A percentile compares a stretch with the other conserved stretches of the same genome.
Conservation (phyloP, 495 filamentous ascomycete genomes). For the Penicillium canariense region DNA sequence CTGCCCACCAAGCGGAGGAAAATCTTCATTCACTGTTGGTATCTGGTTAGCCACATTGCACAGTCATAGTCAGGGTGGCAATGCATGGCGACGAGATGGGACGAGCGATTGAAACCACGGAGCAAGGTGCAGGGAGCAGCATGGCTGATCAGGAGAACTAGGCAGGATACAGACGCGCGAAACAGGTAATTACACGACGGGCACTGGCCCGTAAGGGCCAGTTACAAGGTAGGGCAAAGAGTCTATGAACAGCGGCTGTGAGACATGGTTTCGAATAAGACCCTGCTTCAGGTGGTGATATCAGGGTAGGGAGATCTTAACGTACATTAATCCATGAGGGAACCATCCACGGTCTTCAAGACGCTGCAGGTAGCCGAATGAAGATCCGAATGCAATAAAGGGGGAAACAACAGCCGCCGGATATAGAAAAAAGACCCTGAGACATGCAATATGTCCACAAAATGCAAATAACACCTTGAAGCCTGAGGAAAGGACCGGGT, state of each 20-base stretch:
- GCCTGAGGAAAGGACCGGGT: slow-evolving; percentile 16
- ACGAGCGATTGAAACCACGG: not conserved
- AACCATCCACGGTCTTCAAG: slow-evolving; percentile 59
- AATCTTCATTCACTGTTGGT: slow-evolving; percentile 48
- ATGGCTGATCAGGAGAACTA: slow-evolving; percentile 2
- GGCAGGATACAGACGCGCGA: slow-evolving; percentile 28
- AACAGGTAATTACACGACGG: slow-evolving; percentile 41
- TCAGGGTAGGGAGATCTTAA: slow-evolving; percentile 62
- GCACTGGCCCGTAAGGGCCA: slow-evolving; percentile 23
- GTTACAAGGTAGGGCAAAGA: slow-evolving; percentile 34
- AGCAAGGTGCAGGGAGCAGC: too few relatives aligned
- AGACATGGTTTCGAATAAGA: slow-evolving; percentile 54
- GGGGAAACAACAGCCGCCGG: slow-evolving; percentile 35
- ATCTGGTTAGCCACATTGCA: not conserved
- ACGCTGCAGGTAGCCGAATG: slow-evolving; percentile 36
- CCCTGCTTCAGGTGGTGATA: slow-evolving; percentile 46
- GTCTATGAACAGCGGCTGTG: slow-evolving; percentile 50
- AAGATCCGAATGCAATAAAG: slow-evolving; percentile 37
- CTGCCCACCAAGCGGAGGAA: slow-evolving; percentile 47
- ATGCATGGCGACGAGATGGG: slow-evolving; percentile 1
- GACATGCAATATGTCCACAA: slow-evolving; percentile 36
- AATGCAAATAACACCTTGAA: slow-evolving; percentile 34
- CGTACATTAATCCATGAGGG: slow-evolving; percentile 74
- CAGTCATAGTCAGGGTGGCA: not conserved
- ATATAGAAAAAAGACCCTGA: slow-evolving; percentile 20